Evolutionary conservation across 208 protist genomes (phyloP).

Genomic region (Leishmania martiniquensis): DNA sequence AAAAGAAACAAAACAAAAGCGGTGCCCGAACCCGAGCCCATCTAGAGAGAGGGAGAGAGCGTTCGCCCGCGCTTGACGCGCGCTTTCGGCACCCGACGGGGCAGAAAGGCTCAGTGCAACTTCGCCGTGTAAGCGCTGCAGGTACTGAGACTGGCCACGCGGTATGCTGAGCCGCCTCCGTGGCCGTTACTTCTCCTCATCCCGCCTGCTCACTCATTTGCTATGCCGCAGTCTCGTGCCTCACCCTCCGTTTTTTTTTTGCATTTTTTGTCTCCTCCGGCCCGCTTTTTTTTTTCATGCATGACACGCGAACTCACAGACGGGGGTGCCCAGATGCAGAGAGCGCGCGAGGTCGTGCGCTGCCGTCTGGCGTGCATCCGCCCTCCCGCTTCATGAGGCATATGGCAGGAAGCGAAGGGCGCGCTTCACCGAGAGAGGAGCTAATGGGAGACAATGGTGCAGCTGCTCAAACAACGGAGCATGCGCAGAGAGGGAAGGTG

Average conservation of each 20-base stretch:
- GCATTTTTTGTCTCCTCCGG: background rate
- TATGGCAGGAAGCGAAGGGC: background rate
- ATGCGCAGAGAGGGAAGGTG: background rate
- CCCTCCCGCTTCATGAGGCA: background rate
- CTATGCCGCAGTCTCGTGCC: background rate
- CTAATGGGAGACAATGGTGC: background rate
- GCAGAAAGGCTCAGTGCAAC: background rate
- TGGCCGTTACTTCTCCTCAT: background rate
- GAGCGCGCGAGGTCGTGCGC: background rate
- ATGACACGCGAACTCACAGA: background rate
- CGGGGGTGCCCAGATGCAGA: background rate
- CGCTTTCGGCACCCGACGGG: background rate
- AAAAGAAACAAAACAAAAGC: background rate
- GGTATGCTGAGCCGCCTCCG: background rate
- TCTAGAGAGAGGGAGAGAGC: background rate
- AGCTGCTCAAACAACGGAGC: background rate
- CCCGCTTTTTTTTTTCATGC: background rate
- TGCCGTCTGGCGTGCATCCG: background rate
- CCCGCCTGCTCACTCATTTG: background rate
- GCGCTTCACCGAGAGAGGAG: background rate
- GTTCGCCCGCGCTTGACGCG: background rate
- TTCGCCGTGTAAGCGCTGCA: background rate
- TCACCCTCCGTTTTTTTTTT: background rate
- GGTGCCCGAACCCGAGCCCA: background rate
- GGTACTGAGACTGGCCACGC: background rate